Evolutionary conservation across 106 monocot genomes (phyloP), one percentile per base, ranked within the genome.

Genomic region (Dendrobium chrysotoxum): DNA sequence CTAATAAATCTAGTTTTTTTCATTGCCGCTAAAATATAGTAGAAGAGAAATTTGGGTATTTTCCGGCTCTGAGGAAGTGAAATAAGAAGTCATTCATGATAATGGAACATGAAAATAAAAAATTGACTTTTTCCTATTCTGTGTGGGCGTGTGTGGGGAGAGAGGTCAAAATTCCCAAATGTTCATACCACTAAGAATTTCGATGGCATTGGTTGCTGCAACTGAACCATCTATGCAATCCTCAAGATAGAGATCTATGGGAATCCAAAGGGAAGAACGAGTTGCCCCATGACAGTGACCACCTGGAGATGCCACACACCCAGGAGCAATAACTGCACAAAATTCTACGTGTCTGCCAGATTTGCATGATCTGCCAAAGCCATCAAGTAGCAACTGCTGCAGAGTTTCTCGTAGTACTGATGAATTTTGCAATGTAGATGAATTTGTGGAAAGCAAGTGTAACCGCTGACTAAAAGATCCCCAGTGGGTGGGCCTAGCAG

Each of bases 231-330:
- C 98, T 30, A 95, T 86, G 75, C 88, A 88, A 80, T 99, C 94
- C 80, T 99, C 98, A 50, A 99, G 94, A 86, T 92, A 99, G 31
- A 99, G 81, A 85, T 99, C 98, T 58, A 99, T 79, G 53, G 98
- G 92, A 65, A 99, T 92, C 98, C 98, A 99, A 3, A 89, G 70
- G 58, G 92, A 77, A 77, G 92, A 89, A 81, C 44, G 80, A 71
- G 82, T 91, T 79, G 85, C 50, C 16, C 88, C 89, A 87, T 88
- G 92, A 67, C 71, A 83, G 28, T 87, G 74, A 45, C 87, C 85
- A 79, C 83, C 81, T 79, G 84, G 78, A 76, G 83, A 90, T 58
- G 74, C 72, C 61, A 85, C 72, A 58, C 82, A 83, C 77, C 80
- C 81, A 87, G 81, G 80, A 86, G 86, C 53, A 81, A 85, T 70